Percentiles rank a stretch among this genome's conserved stretches.
These are phyloP conservation scores for Trichophyton benhamiae DNA, from an alignment of 2,329 filamentous ascomycete species.

Conservation along the genomic window DNA sequence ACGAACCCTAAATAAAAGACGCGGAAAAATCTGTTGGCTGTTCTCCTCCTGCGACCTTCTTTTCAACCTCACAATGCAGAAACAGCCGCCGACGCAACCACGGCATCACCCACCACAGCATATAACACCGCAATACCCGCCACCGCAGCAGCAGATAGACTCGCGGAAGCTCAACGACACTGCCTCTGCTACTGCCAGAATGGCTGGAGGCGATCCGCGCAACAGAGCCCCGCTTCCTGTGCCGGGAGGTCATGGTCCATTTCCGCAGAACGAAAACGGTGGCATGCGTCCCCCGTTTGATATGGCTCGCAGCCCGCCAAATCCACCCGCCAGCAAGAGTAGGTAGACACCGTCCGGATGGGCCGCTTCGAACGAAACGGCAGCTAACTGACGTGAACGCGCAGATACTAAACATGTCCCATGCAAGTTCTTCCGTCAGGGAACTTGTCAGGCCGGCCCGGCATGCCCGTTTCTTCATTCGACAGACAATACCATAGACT, in stretches of 20 bases:
- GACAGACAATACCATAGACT: slow-evolving; percentile 69
- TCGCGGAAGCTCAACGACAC: slow-evolving; percentile 6
- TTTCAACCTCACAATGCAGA: slow-evolving; percentile 3
- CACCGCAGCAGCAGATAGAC: slow-evolving; percentile 4
- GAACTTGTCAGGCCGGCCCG: slow-evolving; percentile 87
- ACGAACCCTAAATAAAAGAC: slow-evolving; percentile 2
- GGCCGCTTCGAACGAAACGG: neutral
- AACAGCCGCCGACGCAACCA: slow-evolving; percentile 3
- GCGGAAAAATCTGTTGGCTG: slow-evolving; percentile 1
- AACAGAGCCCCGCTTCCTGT: slow-evolving; percentile 30
- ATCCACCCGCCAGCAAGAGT: slow-evolving; percentile 31
- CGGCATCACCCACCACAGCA: slow-evolving; percentile 4
- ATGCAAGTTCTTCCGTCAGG: slow-evolving; percentile 98
- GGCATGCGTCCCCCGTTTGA: slow-evolving; percentile 31
- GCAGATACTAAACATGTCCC: slow-evolving; percentile 91
- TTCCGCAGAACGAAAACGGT: slow-evolving; percentile 31
- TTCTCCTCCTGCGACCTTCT: neutral
- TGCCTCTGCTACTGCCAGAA: slow-evolving; percentile 16
- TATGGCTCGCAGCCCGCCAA: slow-evolving; percentile 37
- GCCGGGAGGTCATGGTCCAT: slow-evolving; percentile 21
- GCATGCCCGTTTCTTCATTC: slow-evolving; percentile 96
- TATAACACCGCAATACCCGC: slow-evolving; percentile 10
- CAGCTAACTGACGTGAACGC: neutral
- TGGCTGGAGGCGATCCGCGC: slow-evolving; percentile 29
- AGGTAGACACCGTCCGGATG: slow-evolving; percentile 11